A percentile compares a stretch with the other conserved stretches of the same genome.
Evolutionary conservation across 352 stramenopile species (phyloP).

Genomic region (Phytophthora idaei): DNA sequence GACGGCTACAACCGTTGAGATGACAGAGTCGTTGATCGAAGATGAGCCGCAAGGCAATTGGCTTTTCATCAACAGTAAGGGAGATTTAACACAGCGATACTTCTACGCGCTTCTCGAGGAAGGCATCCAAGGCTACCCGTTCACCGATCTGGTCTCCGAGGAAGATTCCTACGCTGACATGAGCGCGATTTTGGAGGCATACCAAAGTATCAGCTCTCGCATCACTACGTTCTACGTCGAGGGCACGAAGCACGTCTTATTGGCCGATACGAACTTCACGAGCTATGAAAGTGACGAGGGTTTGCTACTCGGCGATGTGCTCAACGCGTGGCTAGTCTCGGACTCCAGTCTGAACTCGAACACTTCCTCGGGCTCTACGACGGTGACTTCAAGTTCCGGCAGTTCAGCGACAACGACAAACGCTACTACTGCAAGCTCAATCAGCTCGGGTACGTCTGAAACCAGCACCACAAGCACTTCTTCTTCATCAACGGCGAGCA

Average conservation of each 20-base stretch:
- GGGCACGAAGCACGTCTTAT: conserved; percentile 38
- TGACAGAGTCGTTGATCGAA: conserved; percentile 50
- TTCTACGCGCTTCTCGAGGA: conserved; percentile 66
- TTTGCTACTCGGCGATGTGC: conserved; percentile 32
- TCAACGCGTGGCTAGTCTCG: conserved; percentile 40
- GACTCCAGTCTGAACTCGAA: conserved; percentile 31
- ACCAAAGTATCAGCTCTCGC: conserved; percentile 31
- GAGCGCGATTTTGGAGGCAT: conserved; percentile 37
- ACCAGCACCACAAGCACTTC: neutral
- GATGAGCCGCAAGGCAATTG: conserved; percentile 45
- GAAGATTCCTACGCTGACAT: conserved; percentile 52
- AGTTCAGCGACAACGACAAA: neutral
- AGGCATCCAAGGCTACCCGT: conserved; percentile 59
- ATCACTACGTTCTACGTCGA: conserved; percentile 44
- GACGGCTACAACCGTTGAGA: conserved; percentile 36
- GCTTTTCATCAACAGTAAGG: conserved; percentile 70
- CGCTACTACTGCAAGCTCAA: neutral
- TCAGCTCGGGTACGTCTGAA: neutral
- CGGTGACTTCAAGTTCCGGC: neutral
- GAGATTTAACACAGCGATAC: conserved; percentile 57
- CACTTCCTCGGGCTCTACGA: neutral
- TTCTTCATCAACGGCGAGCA: no score
- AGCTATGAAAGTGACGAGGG: conserved; percentile 36
- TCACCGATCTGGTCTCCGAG: conserved; percentile 52
- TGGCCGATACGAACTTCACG: conserved; percentile 32